Evolutionary conservation across 1,139 yeast species (phyloP), one percentile per base, ranked within the genome.

Genomic region (Candida sanyaensis): DNA sequence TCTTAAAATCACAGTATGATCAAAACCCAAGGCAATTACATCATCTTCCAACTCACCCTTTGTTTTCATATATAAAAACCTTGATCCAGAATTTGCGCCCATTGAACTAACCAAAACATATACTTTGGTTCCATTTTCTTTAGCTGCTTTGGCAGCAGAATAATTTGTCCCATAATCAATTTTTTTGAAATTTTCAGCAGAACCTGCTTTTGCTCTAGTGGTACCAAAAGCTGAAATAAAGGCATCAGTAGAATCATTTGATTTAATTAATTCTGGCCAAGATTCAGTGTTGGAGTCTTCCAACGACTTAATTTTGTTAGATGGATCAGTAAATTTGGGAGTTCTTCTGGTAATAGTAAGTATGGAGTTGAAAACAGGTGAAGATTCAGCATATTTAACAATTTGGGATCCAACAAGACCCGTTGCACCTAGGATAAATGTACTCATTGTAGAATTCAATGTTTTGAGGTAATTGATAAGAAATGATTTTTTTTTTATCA

Each of bases 191-290:
- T 81, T 77, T 27, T 78, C 87, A 4, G 82, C 70, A 1, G 84
- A 72, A n/a, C 93, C 93, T 3, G 91, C 96, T 13, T 68, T 74
- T 1, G 79, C 84, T 45, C 78, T 73, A 1, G 96, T 88, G 12
- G 96, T 86, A n/a, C 91, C 96, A 56, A 89, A 77, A 0, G 84
- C 81, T 1, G 88, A 79, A 53, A 84, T 78, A 49, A 81, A 73
- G 0, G 73, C 52, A 27, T 45, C 63, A 50, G 60, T 61, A 39
- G 50, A 48, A 29, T 36, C 27, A 30, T 53, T 42, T 5, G 46
- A 55, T 36, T 42, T 53, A 40, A 71, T 62, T 9, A 60, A 48
- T 6, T 53, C 63, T 1, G 63, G 62, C 86, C 87, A 83, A 41
- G 70, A 65, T 1, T 50, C 50, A 11, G 70, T 52, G 46, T 80